Evolutionary conservation across 352 stramenopile species (phyloP).

Genomic region (Phytophthora constricta): DNA sequence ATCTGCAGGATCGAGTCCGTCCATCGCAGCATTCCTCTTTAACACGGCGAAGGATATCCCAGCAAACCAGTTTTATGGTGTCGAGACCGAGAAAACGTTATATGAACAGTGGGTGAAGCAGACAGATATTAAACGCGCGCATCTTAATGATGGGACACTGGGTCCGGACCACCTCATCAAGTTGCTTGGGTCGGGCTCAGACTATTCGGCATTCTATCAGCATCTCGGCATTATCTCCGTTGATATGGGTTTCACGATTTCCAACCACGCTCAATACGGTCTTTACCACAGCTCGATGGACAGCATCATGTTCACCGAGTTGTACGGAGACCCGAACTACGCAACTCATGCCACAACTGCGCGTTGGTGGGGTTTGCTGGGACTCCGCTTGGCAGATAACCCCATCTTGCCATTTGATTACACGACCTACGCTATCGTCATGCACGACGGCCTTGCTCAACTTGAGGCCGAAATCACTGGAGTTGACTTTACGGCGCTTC

Average conservation of each 20-base stretch:
- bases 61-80: slow-evolving; percentile 53
- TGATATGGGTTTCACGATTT: slow-evolving; percentile 28
- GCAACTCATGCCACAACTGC: slow-evolving; percentile 49
- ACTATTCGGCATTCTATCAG: slow-evolving; percentile 84
- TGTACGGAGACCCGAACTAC: slow-evolving; percentile 56
- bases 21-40: slow-evolving; percentile 65
- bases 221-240: slow-evolving; percentile 79
- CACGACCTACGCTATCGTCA: slow-evolving; percentile 56
- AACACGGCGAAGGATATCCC: slow-evolving; percentile 60
- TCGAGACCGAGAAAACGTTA: slow-evolving; percentile 33
- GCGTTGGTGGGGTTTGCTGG: slow-evolving; percentile 61
- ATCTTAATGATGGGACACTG: slow-evolving; percentile 21
- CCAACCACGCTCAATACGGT: slow-evolving; percentile 44
- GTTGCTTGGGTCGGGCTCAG: slow-evolving; percentile 59
- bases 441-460: slow-evolving; percentile 48
- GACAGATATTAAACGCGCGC: neutral
- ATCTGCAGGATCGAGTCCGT: slow-evolving; percentile 56
- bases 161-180: slow-evolving; percentile 48
- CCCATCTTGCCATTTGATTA: slow-evolving; percentile 67
- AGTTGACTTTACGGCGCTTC: slow-evolving; percentile 41
- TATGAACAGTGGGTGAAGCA: slow-evolving; percentile 42
- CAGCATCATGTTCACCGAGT: slow-evolving; percentile 68
- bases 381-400: slow-evolving; percentile 51
- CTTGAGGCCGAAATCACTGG: slow-evolving; percentile 30
- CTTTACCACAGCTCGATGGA: slow-evolving; percentile 88